phyloP scores from a whole-genome alignment of 805 yeast genomes.

The Candida insectorum region DNA sequence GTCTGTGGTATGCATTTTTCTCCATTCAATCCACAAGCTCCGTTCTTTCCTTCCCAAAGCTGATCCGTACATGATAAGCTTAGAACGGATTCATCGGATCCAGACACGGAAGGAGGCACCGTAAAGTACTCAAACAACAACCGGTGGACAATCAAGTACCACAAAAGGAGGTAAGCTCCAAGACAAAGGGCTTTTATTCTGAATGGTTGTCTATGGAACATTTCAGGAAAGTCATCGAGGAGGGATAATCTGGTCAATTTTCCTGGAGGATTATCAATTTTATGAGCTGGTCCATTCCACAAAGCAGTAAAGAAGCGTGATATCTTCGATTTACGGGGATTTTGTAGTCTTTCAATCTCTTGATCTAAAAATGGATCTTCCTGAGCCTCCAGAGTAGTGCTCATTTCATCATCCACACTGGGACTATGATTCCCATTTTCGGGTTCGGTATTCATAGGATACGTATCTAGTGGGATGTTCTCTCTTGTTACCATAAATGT shows the following conservation, averaged over 20 bases:
- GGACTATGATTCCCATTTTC: no score
- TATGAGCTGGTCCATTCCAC: conserved; percentile 56
- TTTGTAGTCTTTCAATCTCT: conserved; percentile 2
- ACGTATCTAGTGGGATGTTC: no score
- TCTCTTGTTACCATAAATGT: no score
- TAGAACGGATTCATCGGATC: conserved; percentile 8
- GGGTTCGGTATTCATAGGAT: no score
- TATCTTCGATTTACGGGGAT: not conserved
- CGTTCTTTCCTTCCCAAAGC: conserved; percentile 76
- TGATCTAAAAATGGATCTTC: conserved; percentile 4
- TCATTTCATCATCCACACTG: no score
- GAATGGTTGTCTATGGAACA: conserved; percentile 25
- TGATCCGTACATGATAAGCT: conserved; percentile 48
- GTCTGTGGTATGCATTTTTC: conserved; percentile 49
- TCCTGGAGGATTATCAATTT: conserved; percentile 47
- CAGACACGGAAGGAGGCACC: conserved; percentile 30
- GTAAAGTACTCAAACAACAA: conserved; percentile 47
- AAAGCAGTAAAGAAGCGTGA: conserved; percentile 24
- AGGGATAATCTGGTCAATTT: conserved; percentile 18
- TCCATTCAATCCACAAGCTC: conserved; percentile 72
- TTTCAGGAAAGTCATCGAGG: conserved; percentile 10
- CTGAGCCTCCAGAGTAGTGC: no score
- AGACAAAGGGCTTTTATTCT: conserved; percentile 25
- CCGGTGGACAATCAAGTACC: conserved; percentile 41
- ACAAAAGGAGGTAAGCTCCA: conserved; percentile 39